Base-by-base conservation (phyloP, 805 yeast genomes). In the Nakazawaea siamensis region DNA sequence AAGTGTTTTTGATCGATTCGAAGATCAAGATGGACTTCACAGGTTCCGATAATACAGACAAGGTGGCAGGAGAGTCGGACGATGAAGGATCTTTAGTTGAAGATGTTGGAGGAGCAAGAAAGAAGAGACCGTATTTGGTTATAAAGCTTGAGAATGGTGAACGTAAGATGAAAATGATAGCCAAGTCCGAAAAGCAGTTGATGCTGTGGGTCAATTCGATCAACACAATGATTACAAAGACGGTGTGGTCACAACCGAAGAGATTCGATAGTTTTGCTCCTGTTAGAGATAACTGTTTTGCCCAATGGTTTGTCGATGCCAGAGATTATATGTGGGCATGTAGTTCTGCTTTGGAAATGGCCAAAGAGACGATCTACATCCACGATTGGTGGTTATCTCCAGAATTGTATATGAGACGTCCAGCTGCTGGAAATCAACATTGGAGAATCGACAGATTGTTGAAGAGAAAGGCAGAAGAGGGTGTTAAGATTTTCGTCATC, bases 311-410 rank as follows among this genome's bases (percentile, higher is more conserved):
- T 61, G 97, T 92, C 4, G 99, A 92, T 58, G 62, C 54, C 17
- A 68, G 99, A 49, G 99, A 92, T 56, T 84, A 92, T 55, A 81
- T 86, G 62, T 92, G 97, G 97, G 94, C 97, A 1, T 77, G 87
- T 2, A 82, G 95, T 20, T 77, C 87, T 9, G 98, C 97, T 0
- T 63, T 92, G 36, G 86, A 82, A 45, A 80, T 84, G 83, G 97
- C 98, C 0, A 77, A 78, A 45, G 97, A 92, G 62, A 90, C 82
- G 1, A 80, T 92, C 23, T 92, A 79, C 53, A 86, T 92, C 33
- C 97, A 92, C 51, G 99, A 90, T 50, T 92, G 99, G 99, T 92
- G 98, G 98, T 64, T 92, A 18, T 73, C 90, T 4, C 99, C 99
- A 0, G 98, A 92, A 55, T 54, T 92, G 3, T 94, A 92, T 49